These are phyloP conservation scores for Suillus clintonianus DNA, from an alignment of 768 basidiomycete genomes.

Conservation along the genomic window DNA sequence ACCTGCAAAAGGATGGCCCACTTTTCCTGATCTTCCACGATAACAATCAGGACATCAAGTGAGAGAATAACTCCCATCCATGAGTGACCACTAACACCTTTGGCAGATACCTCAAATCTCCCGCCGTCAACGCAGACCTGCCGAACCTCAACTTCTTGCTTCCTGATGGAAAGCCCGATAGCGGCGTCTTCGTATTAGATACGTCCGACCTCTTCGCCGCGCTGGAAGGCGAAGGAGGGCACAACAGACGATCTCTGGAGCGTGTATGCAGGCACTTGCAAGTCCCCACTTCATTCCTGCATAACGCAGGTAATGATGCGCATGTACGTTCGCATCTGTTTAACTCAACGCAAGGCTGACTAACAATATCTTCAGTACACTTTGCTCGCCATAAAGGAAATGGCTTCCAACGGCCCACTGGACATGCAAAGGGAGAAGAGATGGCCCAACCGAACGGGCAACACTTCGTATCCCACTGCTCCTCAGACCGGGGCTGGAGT, in stretches of 20 bases:
- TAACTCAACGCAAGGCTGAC: conserved; percentile 1
- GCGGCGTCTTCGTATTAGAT: conserved; percentile 67
- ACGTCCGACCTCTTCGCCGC: conserved; percentile 77
- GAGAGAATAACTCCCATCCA: conserved; percentile 7
- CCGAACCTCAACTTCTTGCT: conserved; percentile 53
- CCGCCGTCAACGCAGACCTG: conserved; percentile 52
- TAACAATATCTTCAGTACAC: conserved; percentile 58
- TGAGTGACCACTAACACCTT: background rate
- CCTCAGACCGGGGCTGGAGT: conserved; percentile 34
- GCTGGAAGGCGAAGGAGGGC: conserved; percentile 59
- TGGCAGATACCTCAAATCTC: conserved; percentile 54
- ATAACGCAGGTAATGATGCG: conserved; percentile 90
- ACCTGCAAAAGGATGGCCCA: conserved; percentile 49
- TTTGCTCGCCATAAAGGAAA: conserved; percentile 59
- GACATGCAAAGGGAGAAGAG: conserved; percentile 77
- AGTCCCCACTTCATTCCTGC: conserved; percentile 55
- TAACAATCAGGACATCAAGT: conserved; percentile 77
- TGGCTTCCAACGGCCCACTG: conserved; percentile 74
- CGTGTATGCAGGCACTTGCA: conserved; percentile 65
- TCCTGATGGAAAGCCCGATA: conserved; percentile 53
- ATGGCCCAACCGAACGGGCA: conserved; percentile 66
- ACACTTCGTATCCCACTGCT: conserved; percentile 7
- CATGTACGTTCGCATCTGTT: conserved; percentile 49
- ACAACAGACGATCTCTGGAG: conserved; percentile 56
- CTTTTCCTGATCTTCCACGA: conserved; percentile 85